Conservation (phyloP, 306 rosid genomes). For the Dryas octopetala region DNA sequence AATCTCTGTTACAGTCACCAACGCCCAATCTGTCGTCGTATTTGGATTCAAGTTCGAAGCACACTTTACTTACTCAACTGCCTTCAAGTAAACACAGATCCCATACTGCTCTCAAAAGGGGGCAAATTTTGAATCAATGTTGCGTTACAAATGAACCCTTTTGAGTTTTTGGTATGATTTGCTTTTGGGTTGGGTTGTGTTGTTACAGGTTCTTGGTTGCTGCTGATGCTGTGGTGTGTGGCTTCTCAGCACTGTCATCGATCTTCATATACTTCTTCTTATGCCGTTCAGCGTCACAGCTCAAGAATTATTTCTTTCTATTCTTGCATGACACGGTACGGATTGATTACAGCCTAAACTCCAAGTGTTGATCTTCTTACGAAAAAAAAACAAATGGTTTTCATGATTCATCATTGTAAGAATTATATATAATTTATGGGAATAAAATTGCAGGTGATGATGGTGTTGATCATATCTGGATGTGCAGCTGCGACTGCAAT, state of each 20-base stretch:
- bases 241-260: constrained; percentile 43
- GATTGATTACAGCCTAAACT: too few relatives aligned
- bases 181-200: not conserved
- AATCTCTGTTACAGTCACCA: constrained; percentile 48
- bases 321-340: constrained; percentile 50
- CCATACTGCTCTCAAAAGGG: not conserved
- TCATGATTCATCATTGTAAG: too few relatives aligned
- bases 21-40: constrained; percentile 45
- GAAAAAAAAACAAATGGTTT: too few relatives aligned
- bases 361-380: too few relatives aligned
- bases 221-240: constrained; percentile 45
- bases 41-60: constrained; percentile 42
- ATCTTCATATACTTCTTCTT: constrained; percentile 16
- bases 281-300: constrained; percentile 22
- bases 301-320: constrained; percentile 33
- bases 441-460: constrained; percentile 39
- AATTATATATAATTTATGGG: too few relatives aligned
- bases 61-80: constrained; percentile 52
- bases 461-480: constrained; percentile 53
- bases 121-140: too few relatives aligned
- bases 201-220: constrained; percentile 57
- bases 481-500: constrained; percentile 69
- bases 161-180: too few relatives aligned
- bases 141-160: too few relatives aligned
- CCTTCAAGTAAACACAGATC: constrained; percentile 46